A percentile compares a stretch with the other conserved stretches of the same genome.
Evolutionary conservation across 768 basidiomycete genomes (phyloP).

Genomic region (Auricularia auricula-judae): DNA sequence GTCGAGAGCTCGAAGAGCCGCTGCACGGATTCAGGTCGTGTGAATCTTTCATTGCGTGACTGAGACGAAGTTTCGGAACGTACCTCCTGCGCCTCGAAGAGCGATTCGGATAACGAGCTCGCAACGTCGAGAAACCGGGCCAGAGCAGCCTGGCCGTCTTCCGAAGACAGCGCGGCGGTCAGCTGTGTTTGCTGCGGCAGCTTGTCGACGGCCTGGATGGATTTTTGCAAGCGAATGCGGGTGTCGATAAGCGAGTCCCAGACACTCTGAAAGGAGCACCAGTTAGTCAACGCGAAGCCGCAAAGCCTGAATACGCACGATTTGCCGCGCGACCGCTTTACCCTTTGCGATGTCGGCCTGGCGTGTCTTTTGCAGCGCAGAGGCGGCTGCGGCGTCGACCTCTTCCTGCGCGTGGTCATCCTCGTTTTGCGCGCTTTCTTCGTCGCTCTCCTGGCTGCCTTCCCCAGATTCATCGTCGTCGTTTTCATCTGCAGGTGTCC

Average conservation of each 20-base stretch:
- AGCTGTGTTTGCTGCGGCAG: conserved; percentile 41
- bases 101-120: conserved; percentile 47
- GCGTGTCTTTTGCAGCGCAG: conserved; percentile 44
- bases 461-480: conserved; percentile 8
- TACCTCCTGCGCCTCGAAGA: conserved; percentile 62
- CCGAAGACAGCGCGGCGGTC: background rate
- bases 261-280: conserved; percentile 37
- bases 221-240: conserved; percentile 88
- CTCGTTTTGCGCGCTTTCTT: conserved; percentile 7
- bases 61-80: conserved; percentile 1
- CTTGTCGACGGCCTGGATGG: conserved; percentile 48
- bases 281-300: conserved; percentile 2
- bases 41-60: background rate
- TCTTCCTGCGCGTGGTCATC: conserved; percentile 15
- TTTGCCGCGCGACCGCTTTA: conserved; percentile 69
- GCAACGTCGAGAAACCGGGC: conserved; percentile 51
- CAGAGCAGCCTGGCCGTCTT: conserved; percentile 34
- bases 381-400: conserved; percentile 18
- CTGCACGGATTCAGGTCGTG: background rate
- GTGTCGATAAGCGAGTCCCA: conserved; percentile 85
- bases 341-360: conserved; percentile 75
- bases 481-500: conserved; percentile 12
- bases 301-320: conserved; percentile 38
- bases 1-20: background rate
- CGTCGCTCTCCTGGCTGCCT: conserved; percentile 3